These are phyloP conservation scores for Thalia dealbata DNA, from an alignment of 176 grass and related monocot species.

Conservation along the genomic window DNA sequence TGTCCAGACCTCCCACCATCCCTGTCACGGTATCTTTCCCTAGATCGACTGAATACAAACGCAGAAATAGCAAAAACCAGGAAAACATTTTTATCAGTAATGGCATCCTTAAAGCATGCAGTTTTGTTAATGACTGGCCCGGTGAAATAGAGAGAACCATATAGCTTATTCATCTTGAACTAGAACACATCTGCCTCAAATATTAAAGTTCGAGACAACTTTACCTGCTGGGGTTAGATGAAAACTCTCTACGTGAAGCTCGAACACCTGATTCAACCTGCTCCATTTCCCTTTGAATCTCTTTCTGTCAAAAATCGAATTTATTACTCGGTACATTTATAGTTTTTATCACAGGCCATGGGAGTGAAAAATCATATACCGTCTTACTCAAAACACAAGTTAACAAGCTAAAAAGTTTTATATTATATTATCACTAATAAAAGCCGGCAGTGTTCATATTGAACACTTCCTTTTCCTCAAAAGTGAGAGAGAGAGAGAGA, in stretches of 20 bases:
- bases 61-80: background rate
- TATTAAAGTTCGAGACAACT: background rate
- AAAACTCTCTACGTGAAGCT: conserved; percentile 61
- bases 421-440: too few relatives aligned
- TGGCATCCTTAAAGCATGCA: too few relatives aligned
- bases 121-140: too few relatives aligned
- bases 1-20: conserved; percentile 43
- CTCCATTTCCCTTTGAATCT: conserved; percentile 77
- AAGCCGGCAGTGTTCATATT: too few relatives aligned
- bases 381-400: background rate
- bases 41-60: conserved; percentile 33
- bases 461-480: too few relatives aligned
- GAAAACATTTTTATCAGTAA: background rate
- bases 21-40: conserved; percentile 78
- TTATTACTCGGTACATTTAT: background rate
- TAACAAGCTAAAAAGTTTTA: too few relatives aligned
- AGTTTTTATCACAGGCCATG: background rate
- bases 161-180: too few relatives aligned
- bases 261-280: conserved; percentile 71
- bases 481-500: too few relatives aligned
- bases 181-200: too few relatives aligned
- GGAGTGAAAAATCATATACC: background rate
- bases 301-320: conserved; percentile 44
- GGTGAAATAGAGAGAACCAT: too few relatives aligned
- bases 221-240: conserved; percentile 52